Base-by-base conservation (phyloP, 495 filamentous ascomycete species). In the Penicillium pancosmium region DNA sequence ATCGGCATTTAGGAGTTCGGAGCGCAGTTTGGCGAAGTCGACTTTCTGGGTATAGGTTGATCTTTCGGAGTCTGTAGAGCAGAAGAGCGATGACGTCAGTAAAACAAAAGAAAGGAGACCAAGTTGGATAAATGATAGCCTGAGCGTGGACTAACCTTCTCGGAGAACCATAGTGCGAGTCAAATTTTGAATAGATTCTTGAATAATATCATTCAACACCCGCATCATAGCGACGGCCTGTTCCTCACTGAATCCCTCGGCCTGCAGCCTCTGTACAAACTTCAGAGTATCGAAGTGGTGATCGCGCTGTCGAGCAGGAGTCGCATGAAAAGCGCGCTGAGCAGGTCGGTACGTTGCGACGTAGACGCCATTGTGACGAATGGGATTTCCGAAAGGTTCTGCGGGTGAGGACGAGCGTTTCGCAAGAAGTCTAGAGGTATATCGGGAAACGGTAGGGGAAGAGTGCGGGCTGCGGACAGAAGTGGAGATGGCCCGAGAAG, bases 221-320 rank as follows among this genome's bases (percentile, higher is more conserved):
- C 89, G 89, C 94, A 99, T 97, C 91, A 97, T 90, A 19, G 94
- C 94, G 5, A 92, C 91, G 7, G 91, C 85, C 69, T 99, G 94
- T 63, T 94, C 89, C 72, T 98, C 94, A 23, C 91, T 95, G 71
- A 99, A 97, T 1, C 95, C 95, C 68, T 99, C 94, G 58, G 83
- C 83, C 68, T 91, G 84, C 8, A 99, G 83, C 40, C 92, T 86
- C 72, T 96, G 88, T 13, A 98, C 93, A 70, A 98, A 97, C 75
- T 96, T 96, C 54, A 99, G 81, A 1, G 94, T 99, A 75, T 99
- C 94, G 63, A 99, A 99, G 73, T 99, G 94, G 73, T 99, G 94
- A 68, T 97, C 93, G 35, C 88, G 82, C 7, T 69, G 68, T 53
- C 73, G 84, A 6, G 72, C 62, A 1, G 84, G 73, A 0, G 89